A percentile compares a stretch with the other conserved stretches of the same genome.
These are phyloP conservation scores for Alternaria brassicicola DNA, from an alignment of 2,329 filamentous ascomycete genomes.

Conservation along the genomic window DNA sequence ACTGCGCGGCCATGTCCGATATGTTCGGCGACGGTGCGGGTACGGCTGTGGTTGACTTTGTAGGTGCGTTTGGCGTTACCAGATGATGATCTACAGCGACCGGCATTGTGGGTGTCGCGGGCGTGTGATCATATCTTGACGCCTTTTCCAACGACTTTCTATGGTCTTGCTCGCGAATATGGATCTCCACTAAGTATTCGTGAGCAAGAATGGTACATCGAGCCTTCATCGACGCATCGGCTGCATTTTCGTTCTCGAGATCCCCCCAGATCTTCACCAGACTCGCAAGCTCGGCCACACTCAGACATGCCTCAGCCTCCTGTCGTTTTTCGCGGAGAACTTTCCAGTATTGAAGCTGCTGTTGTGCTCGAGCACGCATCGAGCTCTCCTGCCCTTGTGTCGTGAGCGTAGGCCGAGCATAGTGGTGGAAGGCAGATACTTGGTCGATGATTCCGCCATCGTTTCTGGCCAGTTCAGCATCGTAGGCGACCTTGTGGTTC, in stretches of 20 bases:
- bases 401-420: conserved; percentile 4
- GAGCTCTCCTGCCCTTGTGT: conserved; percentile 19
- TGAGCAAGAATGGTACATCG: conserved; percentile 20
- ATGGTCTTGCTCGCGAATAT: conserved; percentile 12
- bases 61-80: not conserved
- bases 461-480: conserved; percentile 17
- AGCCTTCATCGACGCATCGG: conserved; percentile 11
- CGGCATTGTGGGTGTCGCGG: not conserved
- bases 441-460: not conserved
- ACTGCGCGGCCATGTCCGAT: not conserved
- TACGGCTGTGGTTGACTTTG: not conserved
- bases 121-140: conserved; percentile 7
- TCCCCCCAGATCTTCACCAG: conserved; percentile 21
- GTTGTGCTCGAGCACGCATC: conserved; percentile 16
- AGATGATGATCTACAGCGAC: not conserved
- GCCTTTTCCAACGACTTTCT: conserved; percentile 18
- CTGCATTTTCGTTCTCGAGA: conserved; percentile 17
- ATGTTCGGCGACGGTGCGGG: not conserved
- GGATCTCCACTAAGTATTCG: conserved; percentile 25
- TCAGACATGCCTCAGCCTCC: conserved; percentile 11
- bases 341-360: conserved; percentile 19
- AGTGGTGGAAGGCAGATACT: conserved; percentile 11
- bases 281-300: conserved; percentile 11
- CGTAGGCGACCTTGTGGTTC: conserved; percentile 21
- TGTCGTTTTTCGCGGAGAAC: conserved; percentile 17